Conservation (phyloP, 176 grass and related monocot genomes). For the Pharus latifolius region DNA sequence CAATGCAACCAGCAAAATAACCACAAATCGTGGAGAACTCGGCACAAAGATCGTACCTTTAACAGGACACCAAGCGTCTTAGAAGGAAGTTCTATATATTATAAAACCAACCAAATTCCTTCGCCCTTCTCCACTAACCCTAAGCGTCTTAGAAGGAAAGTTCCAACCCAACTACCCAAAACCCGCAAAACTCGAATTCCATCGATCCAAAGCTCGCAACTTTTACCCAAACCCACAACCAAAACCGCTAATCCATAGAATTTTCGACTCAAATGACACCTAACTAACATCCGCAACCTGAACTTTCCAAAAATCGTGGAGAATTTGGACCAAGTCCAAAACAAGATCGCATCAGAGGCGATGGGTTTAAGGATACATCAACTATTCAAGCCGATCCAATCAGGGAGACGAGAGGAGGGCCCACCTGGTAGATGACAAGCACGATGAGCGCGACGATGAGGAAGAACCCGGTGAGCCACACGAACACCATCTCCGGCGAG, state of each 20-base stretch:
- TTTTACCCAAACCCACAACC: background rate
- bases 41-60: background rate
- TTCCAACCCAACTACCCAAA: too few relatives aligned
- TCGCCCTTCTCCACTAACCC: background rate
- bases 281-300: background rate
- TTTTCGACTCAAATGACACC: background rate
- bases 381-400: too few relatives aligned
- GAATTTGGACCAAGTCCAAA: background rate
- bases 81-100: too few relatives aligned
- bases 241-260: background rate
- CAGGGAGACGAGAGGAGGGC: background rate
- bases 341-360: background rate
- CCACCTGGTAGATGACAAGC: constrained; percentile 92
- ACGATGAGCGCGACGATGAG: constrained; percentile 74
- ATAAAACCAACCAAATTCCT: background rate
- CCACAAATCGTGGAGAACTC: background rate
- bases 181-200: background rate
- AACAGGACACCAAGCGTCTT: background rate
- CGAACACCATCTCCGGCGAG: constrained; percentile 53
- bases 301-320: background rate
- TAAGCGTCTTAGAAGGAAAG: too few relatives aligned
- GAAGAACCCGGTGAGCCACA: constrained; percentile 91
- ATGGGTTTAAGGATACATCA: too few relatives aligned
- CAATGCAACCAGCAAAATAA: background rate
- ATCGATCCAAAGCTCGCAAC: background rate